These are phyloP conservation scores for Scedosporium aurantiacum DNA, from an alignment of 2,329 filamentous ascomycete genomes.

Conservation along the genomic window DNA sequence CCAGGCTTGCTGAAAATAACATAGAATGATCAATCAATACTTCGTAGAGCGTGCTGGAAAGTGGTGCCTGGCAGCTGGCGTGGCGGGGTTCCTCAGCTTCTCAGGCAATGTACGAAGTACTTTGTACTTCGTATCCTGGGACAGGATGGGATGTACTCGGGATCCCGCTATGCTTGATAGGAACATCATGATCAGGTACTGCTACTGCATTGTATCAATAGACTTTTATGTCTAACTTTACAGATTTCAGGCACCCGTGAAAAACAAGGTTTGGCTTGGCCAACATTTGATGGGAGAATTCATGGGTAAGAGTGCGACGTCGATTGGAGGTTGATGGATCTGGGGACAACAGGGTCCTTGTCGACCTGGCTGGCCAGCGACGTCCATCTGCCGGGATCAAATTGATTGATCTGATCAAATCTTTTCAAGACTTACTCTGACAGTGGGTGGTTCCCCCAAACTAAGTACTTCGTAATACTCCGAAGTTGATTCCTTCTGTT, in stretches of 20 bases:
- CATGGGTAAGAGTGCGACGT: neutral
- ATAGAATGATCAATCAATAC: too few relatives aligned
- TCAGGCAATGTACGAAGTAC: too few relatives aligned
- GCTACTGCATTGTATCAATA: neutral
- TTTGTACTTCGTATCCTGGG: neutral
- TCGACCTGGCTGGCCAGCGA: neutral
- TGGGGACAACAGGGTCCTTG: neutral
- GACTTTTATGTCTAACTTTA: neutral
- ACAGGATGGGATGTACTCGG: neutral
- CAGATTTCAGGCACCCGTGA: neutral
- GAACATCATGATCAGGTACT: too few relatives aligned
- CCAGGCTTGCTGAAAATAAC: too few relatives aligned
- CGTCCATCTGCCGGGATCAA: too few relatives aligned
- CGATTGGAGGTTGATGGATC: neutral
- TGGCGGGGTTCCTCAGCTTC: too few relatives aligned
- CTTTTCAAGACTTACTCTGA: too few relatives aligned
- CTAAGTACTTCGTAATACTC: too few relatives aligned
- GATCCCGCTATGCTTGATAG: neutral
- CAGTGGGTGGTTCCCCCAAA: too few relatives aligned
- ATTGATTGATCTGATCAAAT: too few relatives aligned
- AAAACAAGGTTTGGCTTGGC: neutral
- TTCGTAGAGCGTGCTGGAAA: too few relatives aligned
- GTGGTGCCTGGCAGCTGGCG: neutral
- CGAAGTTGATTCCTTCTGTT: too few relatives aligned
- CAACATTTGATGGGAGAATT: neutral